These are phyloP conservation scores for Kodamaea lidongshanica DNA, from an alignment of 805 yeast species.

Conservation along the genomic window DNA sequence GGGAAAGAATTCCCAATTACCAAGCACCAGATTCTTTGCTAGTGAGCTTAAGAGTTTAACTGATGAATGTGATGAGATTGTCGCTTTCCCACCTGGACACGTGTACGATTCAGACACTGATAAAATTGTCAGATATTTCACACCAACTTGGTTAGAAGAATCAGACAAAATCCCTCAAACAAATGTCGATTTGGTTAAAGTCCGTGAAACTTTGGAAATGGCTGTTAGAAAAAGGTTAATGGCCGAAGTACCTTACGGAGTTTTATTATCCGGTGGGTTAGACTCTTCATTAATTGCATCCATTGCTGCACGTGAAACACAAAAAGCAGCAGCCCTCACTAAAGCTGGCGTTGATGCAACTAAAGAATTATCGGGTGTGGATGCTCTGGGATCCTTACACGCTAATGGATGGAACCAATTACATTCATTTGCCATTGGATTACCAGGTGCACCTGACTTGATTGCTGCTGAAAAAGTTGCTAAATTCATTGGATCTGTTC, in stretches of 20 bases:
- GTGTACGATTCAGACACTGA: constrained; percentile 90
- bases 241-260: constrained; percentile 99
- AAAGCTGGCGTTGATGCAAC: constrained; percentile 54
- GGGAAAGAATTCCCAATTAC: constrained; percentile 70
- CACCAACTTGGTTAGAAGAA: constrained; percentile 94
- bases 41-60: constrained; percentile 90
- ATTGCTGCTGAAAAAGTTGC: constrained; percentile 96
- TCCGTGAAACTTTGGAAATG: constrained; percentile 80
- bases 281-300: constrained; percentile 96
- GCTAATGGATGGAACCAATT: constrained; percentile 71
- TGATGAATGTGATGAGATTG: constrained; percentile 89
- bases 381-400: constrained; percentile 77
- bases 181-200: constrained; percentile 63
- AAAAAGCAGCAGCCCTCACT: constrained; percentile 57
- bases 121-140: constrained; percentile 78
- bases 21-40: constrained; percentile 81
- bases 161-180: constrained; percentile 63
- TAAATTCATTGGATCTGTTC: constrained; percentile 89
- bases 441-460: constrained; percentile 97
- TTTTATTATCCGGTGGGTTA: constrained; percentile 91
- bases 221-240: constrained; percentile 98
- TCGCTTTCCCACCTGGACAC: constrained; percentile 98
- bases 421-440: constrained; percentile 95
- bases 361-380: constrained; percentile 84
- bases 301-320: constrained; percentile 94